Evolutionary conservation across 2,329 filamentous ascomycete species (phyloP).

Genomic region (Stromatinia cepivora): DNA sequence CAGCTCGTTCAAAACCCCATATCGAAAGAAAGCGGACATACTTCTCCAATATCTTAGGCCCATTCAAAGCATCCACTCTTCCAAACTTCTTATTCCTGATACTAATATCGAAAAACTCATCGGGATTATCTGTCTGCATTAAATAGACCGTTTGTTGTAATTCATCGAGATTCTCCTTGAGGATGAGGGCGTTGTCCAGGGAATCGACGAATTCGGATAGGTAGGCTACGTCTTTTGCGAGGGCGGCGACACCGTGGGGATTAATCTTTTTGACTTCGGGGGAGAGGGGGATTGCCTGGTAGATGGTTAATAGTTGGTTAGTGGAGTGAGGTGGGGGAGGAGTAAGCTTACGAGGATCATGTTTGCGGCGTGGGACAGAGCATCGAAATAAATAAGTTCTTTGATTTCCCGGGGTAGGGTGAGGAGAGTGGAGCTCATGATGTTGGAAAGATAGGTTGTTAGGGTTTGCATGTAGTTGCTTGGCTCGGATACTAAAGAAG

Average conservation of each 20-base stretch:
- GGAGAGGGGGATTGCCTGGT: slow-evolving; percentile 53
- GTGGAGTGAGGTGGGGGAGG: not conserved
- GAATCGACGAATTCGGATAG: slow-evolving; percentile 83
- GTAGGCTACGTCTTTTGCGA: slow-evolving; percentile 81
- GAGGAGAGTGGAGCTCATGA: slow-evolving; percentile 92
- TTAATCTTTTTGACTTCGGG: slow-evolving; percentile 82
- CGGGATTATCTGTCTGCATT: slow-evolving; percentile 84
- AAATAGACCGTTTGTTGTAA: slow-evolving; percentile 88
- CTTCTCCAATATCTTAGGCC: slow-evolving; percentile 90
- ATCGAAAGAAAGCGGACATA: slow-evolving; percentile 45
- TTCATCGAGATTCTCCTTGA: slow-evolving; percentile 88
- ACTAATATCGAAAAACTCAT: slow-evolving; percentile 93
- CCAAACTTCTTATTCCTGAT: slow-evolving; percentile 91
- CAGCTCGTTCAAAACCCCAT: not conserved
- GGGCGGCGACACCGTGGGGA: slow-evolving; percentile 75
- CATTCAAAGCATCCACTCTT: slow-evolving; percentile 87
- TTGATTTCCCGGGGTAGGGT: slow-evolving; percentile 96
- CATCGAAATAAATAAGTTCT: slow-evolving; percentile 96
- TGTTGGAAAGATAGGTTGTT: slow-evolving; percentile 89
- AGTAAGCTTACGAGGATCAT: slow-evolving; percentile 67
- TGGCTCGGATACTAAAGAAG: slow-evolving; percentile 66
- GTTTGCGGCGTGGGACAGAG: slow-evolving; percentile 83
- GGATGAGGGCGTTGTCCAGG: slow-evolving; percentile 79
- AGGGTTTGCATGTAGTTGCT: slow-evolving; percentile 95
- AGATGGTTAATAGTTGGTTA: slow-evolving; percentile 13